phyloP scores from a whole-genome alignment of 1,284 basidiomycete species.

The Cronartium quercuum region DNA sequence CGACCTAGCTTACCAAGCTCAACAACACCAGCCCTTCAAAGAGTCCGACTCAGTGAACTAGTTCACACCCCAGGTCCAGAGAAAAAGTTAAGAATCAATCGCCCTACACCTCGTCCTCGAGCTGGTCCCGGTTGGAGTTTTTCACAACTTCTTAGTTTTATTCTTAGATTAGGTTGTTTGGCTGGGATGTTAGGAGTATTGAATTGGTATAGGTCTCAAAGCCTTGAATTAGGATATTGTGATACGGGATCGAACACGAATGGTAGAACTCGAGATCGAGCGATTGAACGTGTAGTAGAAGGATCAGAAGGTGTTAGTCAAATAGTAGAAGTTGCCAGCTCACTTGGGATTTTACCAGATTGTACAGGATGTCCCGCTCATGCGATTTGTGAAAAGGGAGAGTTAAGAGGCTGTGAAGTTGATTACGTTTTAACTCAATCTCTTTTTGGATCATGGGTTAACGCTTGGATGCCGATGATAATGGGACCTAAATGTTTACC shows the following conservation, averaged over 20 bases:
- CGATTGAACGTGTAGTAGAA: slow-evolving; percentile 33
- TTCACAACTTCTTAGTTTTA: slow-evolving; percentile 52
- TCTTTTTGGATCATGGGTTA: slow-evolving; percentile 62
- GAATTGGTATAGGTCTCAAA: slow-evolving; percentile 54
- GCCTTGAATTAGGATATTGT: slow-evolving; percentile 72
- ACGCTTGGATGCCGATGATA: slow-evolving; percentile 68
- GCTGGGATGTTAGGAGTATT: slow-evolving; percentile 35
- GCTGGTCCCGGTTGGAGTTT: slow-evolving; percentile 45
- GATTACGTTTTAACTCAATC: slow-evolving; percentile 68
- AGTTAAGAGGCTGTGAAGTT: slow-evolving; percentile 63
- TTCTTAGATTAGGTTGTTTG: slow-evolving; percentile 52
- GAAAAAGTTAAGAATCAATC: slow-evolving; percentile 24
- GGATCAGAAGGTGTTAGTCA: slow-evolving; percentile 40
- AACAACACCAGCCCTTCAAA: slow-evolving; percentile 12
- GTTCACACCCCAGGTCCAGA: slow-evolving; percentile 14
- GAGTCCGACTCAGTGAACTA: slow-evolving; percentile 35
- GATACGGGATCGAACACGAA: slow-evolving; percentile 64
- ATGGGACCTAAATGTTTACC: slow-evolving; percentile 73
- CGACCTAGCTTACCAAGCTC: not conserved
- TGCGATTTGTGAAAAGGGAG: slow-evolving; percentile 62
- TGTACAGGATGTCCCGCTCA: slow-evolving; percentile 81
- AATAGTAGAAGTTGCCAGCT: slow-evolving; percentile 55
- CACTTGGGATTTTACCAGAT: slow-evolving; percentile 57
- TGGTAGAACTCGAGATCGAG: slow-evolving; percentile 55
- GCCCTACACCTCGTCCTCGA: slow-evolving; percentile 38